phyloP scores from a whole-genome alignment of 2,329 filamentous ascomycete genomes.

The Fusarium nematophilum region DNA sequence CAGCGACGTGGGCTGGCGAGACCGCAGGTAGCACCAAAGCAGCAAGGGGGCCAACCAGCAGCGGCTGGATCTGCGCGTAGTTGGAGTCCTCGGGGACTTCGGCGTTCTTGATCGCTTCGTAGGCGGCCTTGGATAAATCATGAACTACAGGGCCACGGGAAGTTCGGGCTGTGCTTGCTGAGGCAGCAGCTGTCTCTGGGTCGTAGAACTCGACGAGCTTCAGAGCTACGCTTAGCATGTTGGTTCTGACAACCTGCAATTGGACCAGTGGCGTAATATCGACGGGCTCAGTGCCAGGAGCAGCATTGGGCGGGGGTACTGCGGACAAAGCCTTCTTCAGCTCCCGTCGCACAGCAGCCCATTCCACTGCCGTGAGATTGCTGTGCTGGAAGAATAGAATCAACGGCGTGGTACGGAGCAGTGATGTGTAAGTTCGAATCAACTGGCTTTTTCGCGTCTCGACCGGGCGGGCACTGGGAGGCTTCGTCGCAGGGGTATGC shows the following conservation, averaged over 20 bases:
- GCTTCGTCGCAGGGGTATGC: constrained; percentile 76
- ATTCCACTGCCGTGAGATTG: constrained; percentile 76
- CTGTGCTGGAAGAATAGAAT: constrained; percentile 84
- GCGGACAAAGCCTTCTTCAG: constrained; percentile 56
- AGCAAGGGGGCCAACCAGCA: constrained; percentile 85
- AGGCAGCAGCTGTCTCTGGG: constrained; percentile 55
- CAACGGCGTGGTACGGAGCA: constrained; percentile 85
- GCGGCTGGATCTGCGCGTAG: constrained; percentile 73
- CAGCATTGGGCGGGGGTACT: constrained; percentile 50
- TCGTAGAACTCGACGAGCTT: constrained; percentile 87
- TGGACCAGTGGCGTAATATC: constrained; percentile 73
- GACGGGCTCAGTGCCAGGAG: constrained; percentile 46
- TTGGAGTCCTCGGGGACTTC: constrained; percentile 52
- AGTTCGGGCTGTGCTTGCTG: constrained; percentile 47
- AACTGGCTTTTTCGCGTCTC: constrained; percentile 93
- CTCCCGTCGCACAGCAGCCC: constrained; percentile 58
- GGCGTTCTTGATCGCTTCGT: constrained; percentile 57
- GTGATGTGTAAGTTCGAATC: constrained; percentile 84
- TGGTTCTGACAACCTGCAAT: constrained; percentile 86
- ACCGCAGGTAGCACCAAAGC: constrained; percentile 84
- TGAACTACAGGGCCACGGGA: constrained; percentile 53
- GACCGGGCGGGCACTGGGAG: constrained; percentile 86
- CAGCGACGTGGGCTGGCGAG: constrained; percentile 84
- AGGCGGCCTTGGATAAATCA: constrained; percentile 66
- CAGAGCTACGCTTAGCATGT: constrained; percentile 87